A percentile compares a stretch with the other conserved stretches of the same genome.
Conservation (phyloP, 495 filamentous ascomycete species). For the Bryoglossum gracile region DNA sequence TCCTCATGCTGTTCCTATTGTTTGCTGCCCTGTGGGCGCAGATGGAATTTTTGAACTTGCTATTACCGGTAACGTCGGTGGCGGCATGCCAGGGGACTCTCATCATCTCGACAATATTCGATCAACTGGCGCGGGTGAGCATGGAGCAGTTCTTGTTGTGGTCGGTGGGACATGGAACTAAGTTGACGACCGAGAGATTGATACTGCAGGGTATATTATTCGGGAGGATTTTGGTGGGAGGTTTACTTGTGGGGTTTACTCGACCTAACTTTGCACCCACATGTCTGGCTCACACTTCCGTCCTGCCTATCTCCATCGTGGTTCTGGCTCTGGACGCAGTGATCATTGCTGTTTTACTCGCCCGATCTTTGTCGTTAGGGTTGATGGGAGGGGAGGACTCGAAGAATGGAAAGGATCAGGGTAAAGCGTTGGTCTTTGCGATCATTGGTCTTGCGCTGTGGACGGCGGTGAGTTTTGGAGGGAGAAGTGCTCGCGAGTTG, state of each 20-base stretch:
- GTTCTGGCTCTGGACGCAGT: slow-evolving; percentile 38
- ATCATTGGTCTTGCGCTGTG: slow-evolving; percentile 39
- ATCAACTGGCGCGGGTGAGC: slow-evolving; percentile 42
- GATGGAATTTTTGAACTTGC: slow-evolving; percentile 39
- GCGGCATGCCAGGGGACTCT: slow-evolving; percentile 41
- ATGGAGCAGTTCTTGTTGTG: slow-evolving; percentile 47
- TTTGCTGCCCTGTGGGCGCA: slow-evolving; percentile 45
- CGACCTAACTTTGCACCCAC: slow-evolving; percentile 41
- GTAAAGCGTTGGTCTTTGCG: slow-evolving; percentile 33
- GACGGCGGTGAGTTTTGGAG: slow-evolving; percentile 39
- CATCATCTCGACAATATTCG: slow-evolving; percentile 43
- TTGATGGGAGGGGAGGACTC: slow-evolving; percentile 15
- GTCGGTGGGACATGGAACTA: slow-evolving; percentile 26
- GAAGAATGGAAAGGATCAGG: slow-evolving; percentile 24
- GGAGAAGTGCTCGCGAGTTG: no score
- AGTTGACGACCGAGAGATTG: slow-evolving; percentile 25
- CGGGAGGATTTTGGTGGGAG: slow-evolving; percentile 39
- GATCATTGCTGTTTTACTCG: slow-evolving; percentile 35
- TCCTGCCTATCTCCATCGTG: slow-evolving; percentile 35
- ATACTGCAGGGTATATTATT: slow-evolving; percentile 34
- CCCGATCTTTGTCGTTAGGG: slow-evolving; percentile 29
- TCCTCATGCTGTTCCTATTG: slow-evolving; percentile 47
- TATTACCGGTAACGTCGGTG: slow-evolving; percentile 35
- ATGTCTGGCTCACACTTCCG: slow-evolving; percentile 40
- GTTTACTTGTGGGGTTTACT: slow-evolving; percentile 42